These are phyloP conservation scores for Phaffomyces thermotolerans DNA, from an alignment of 805 yeast species.

Conservation along the genomic window DNA sequence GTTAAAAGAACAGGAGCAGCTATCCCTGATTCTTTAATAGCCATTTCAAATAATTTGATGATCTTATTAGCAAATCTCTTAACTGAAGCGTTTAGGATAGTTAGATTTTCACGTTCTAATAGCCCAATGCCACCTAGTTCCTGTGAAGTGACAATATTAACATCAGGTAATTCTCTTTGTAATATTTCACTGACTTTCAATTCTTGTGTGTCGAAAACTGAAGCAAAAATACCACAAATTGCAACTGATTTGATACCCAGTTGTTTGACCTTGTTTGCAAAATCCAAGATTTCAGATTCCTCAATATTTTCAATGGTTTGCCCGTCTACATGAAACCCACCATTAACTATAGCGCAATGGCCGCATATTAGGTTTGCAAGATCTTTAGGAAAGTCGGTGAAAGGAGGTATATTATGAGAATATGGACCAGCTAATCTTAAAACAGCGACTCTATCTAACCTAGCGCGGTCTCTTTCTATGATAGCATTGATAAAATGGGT, in stretches of 20 bases:
- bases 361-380: slow-evolving; percentile 28
- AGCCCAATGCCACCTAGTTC: slow-evolving; percentile 36
- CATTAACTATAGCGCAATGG: slow-evolving; percentile 28
- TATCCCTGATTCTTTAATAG: slow-evolving; percentile 29
- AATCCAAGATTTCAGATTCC: slow-evolving; percentile 23
- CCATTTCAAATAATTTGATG: slow-evolving; percentile 31
- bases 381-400: slow-evolving; percentile 36
- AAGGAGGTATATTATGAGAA: slow-evolving; percentile 30
- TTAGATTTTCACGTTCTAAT: slow-evolving; percentile 39
- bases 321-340: slow-evolving; percentile 38
- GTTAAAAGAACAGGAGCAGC: slow-evolving; percentile 26
- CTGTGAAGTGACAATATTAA: slow-evolving; percentile 32
- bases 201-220: slow-evolving; percentile 33
- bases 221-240: slow-evolving; percentile 34
- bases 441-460: slow-evolving; percentile 37
- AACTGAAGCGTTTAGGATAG: slow-evolving; percentile 40
- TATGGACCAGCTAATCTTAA: slow-evolving; percentile 38
- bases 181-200: slow-evolving; percentile 26
- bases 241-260: slow-evolving; percentile 31
- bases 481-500: slow-evolving; percentile 46
- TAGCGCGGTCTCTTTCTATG: slow-evolving; percentile 35
- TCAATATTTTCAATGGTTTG: slow-evolving; percentile 28
- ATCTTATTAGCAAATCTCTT: slow-evolving; percentile 35
- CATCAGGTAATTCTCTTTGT: slow-evolving; percentile 27
- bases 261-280: slow-evolving; percentile 25